These are phyloP conservation scores for Ascocoryne sarcoides DNA, from an alignment of 2,329 filamentous ascomycete species.

Conservation along the genomic window DNA sequence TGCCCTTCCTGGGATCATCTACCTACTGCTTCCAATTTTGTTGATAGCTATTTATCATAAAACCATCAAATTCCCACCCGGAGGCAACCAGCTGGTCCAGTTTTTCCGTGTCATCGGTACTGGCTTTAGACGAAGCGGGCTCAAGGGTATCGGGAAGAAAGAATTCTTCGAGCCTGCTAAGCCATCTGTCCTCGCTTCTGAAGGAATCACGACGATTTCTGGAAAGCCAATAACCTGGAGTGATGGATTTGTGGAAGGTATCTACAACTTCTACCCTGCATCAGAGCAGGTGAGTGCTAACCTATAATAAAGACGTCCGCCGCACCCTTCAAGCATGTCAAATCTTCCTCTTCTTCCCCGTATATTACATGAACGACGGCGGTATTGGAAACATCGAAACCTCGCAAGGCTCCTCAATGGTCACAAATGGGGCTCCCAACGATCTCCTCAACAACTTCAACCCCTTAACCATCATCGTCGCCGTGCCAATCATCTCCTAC, in stretches of 20 bases:
- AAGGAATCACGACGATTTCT: conserved; percentile 30
- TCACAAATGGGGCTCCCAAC: conserved; percentile 64
- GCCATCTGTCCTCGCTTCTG: conserved; percentile 40
- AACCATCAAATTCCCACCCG: conserved; percentile 56
- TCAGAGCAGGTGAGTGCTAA: not conserved
- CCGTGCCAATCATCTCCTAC: conserved; percentile 62
- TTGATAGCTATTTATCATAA: conserved; percentile 48
- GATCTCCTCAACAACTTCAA: conserved; percentile 70
- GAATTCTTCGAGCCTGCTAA: conserved; percentile 47
- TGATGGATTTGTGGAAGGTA: conserved; percentile 75
- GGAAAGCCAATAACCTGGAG: conserved; percentile 57
- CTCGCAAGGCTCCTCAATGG: conserved; percentile 50
- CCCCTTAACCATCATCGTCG: conserved; percentile 64
- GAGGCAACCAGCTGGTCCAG: conserved; percentile 52
- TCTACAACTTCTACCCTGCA: too few relatives aligned
- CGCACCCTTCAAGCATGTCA: conserved; percentile 61
- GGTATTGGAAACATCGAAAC: conserved; percentile 31
- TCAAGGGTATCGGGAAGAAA: conserved; percentile 39
- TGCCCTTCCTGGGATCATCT: conserved; percentile 57
- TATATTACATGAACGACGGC: conserved; percentile 30
- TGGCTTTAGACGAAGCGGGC: conserved; percentile 46
- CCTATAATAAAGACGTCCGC: conserved; percentile 60
- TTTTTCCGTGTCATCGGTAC: conserved; percentile 35
- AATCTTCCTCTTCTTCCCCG: conserved; percentile 50
- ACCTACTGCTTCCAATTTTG: conserved; percentile 52